Conservation (phyloP, 495 filamentous ascomycete genomes). For the Tuber microsphaerosporum region DNA sequence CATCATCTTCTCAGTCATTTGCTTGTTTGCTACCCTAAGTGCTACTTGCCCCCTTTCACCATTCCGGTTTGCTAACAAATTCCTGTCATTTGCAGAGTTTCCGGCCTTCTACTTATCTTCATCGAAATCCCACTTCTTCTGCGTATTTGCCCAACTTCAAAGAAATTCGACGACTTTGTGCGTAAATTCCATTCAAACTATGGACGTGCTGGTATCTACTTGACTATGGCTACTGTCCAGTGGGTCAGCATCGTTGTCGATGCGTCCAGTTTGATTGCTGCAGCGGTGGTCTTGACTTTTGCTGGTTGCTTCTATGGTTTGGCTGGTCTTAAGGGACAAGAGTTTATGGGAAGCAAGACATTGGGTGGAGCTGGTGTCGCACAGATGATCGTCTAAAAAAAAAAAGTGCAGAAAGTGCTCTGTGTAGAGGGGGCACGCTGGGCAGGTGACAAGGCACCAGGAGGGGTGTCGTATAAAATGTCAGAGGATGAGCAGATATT, state of each 20-base stretch:
- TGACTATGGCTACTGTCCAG: conserved; percentile 69
- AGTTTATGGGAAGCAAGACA: conserved; percentile 94
- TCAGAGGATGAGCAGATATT: conserved; percentile 6
- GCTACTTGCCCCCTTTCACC: background rate
- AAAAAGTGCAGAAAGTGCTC: background rate
- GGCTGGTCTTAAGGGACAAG: conserved; percentile 83
- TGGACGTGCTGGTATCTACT: conserved; percentile 91
- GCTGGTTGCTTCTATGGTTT: conserved; percentile 74
- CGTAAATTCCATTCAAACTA: conserved; percentile 89
- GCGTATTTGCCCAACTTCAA: conserved; percentile 92
- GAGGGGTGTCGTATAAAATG: conserved; percentile 11
- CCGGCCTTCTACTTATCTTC: conserved; percentile 82
- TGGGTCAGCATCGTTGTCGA: conserved; percentile 63
- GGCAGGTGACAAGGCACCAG: background rate
- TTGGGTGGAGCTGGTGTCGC: conserved; percentile 88
- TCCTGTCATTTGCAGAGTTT: conserved; percentile 52
- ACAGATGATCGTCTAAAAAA: conserved; percentile 89
- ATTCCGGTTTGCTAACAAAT: conserved; percentile 17
- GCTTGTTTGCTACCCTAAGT: conserved; percentile 59
- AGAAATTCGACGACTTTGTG: conserved; percentile 81
- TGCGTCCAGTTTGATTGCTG: conserved; percentile 66
- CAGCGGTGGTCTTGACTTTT: conserved; percentile 70
- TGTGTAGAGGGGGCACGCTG: conserved; percentile 7
- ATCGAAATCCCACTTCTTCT: conserved; percentile 93
- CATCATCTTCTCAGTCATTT: conserved; percentile 75